Evolutionary conservation across 2,329 filamentous ascomycete species (phyloP), one percentile per base, ranked within the genome.

Genomic region (Dactylellina haptotyla): DNA sequence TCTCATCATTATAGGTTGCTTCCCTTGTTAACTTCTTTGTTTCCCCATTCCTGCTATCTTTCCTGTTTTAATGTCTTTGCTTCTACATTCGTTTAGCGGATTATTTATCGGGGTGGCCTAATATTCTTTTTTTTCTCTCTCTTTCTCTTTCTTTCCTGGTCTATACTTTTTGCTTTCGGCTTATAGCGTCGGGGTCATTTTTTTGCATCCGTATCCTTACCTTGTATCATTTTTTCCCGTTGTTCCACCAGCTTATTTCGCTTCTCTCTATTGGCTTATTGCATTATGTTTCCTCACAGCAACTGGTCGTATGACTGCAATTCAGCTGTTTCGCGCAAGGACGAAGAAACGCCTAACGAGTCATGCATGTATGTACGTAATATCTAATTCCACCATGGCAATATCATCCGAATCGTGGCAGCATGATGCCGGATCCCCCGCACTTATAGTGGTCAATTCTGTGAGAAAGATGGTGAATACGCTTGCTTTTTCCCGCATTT

Each of bases 1-100:
- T 72, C 16, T 70, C 65, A 32, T 65, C 67, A 54, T 61, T 72
- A 72, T 72, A 72, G 61, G 59, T 58, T 67, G 45, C 45, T 41
- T 58, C 23, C n/a, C 41, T n/a, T 18, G 12, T 8, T 46, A 12
- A 20, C 23, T 23, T 46, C 41, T 18, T n/a, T 18, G 16, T 46
- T 46, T 46, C 41, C n/a, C n/a, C n/a, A 32, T 43, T 58, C 46
- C 10, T 18, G n/a, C 6, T 25, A 50, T 25, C 30, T 51, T 1
- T 25, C 9, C 25, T 58, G 34, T 37, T 34, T 23, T 14, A 48
- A 41, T 30, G 8, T 16, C 18, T 58, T 12, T 18, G 9, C 34
- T 28, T 43, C 34, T 34, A 39, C 23, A 23, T 57, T 57, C 23
- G 51, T 67, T 67, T 59, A 59, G 53, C 53, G 53, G 43, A 59